Evolutionary conservation across 129 eudicot genomes (phyloP).

Genomic region (Arctium lappa): DNA sequence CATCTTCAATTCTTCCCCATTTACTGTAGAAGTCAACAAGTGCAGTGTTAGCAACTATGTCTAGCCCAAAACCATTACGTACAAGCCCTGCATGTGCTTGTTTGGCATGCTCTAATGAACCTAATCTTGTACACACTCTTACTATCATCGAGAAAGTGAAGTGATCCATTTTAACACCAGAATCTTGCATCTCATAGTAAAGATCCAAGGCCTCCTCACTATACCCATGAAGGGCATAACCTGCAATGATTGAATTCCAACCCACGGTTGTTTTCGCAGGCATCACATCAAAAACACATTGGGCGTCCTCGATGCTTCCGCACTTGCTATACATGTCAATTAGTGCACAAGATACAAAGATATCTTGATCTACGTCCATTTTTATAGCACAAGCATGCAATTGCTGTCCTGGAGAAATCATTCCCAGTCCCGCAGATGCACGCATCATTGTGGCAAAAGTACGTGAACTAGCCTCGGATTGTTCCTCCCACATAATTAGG

Average conservation of each 20-base stretch:
- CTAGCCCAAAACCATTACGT: conserved; percentile 72
- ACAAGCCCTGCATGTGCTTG: conserved; percentile 90
- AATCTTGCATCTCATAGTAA: conserved; percentile 78
- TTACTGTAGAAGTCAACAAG: conserved; percentile 89
- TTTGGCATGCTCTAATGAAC: conserved; percentile 74
- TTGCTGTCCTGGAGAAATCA: conserved; percentile 61
- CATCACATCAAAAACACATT: conserved; percentile 58
- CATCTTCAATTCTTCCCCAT: conserved; percentile 92
- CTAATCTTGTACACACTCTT: conserved; percentile 69
- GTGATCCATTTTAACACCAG: conserved; percentile 80
- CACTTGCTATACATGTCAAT: conserved; percentile 94
- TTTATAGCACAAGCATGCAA: conserved; percentile 72
- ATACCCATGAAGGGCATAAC: conserved; percentile 79
- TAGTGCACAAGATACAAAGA: conserved; percentile 70
- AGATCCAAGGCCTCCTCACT: conserved; percentile 76
- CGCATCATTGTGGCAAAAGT: conserved; percentile 67
- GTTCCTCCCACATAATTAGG: conserved; percentile 60
- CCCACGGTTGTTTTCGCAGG: conserved; percentile 75
- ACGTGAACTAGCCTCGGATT: conserved; percentile 49
- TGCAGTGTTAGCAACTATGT: conserved; percentile 78
- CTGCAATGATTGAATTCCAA: conserved; percentile 84
- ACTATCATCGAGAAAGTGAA: conserved; percentile 74
- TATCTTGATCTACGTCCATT: conserved; percentile 47
- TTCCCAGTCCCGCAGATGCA: conserved; percentile 71
- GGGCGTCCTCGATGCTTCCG: conserved; percentile 74